Evolutionary conservation across 2,329 filamentous ascomycete species (phyloP), one percentile per base, ranked within the genome.

Genomic region (Cladophialophora chaetospira): DNA sequence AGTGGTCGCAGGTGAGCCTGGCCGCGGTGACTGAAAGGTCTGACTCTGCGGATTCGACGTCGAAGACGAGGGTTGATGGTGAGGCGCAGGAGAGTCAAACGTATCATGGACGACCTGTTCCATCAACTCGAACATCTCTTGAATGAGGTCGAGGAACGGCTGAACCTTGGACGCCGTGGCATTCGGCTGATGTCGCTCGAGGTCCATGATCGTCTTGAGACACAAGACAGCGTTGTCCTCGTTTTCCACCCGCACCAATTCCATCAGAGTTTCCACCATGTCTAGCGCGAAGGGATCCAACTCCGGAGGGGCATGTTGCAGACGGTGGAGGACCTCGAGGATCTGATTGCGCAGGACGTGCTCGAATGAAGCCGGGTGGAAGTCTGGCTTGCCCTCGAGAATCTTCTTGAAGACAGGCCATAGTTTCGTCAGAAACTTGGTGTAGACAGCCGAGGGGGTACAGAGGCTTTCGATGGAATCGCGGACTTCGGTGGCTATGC

Each of bases 141-240:
- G 88, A 47, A 99, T 97, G 33, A 99, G 80, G 53, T 88, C 86
- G 57, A 99, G 77, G 72, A 99, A 99, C 2, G 86, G 82, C 72
- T 97, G 93, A 3, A 97, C 92, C 70, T 89, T 91, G 56, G 83
- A 81, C n/a, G 77, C 75, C 5, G 97, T 85, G 23, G 87, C 86
- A 75, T 93, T 95, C 55, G 87, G 84, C 73, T 97, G 93, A 70
- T 96, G 91, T 46, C 94, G 87, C 81, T 96, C 91, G 63, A 97
- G 87, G 70, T 99, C 94, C 78, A 96, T 97, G 49, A 96, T 91
- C 11, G 93, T 96, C 79, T 99, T 99, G 76, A 99, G 91, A 71
- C 93, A 97, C 61, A 99, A 78, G n/a, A 95, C 91, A 2, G 93
- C 94, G 79, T 99, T 99, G 62, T 99, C 94, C 75, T 99, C 94